phyloP scores from a whole-genome alignment of 2,329 filamentous ascomycete species.

The Diaporthe humulicola region DNA sequence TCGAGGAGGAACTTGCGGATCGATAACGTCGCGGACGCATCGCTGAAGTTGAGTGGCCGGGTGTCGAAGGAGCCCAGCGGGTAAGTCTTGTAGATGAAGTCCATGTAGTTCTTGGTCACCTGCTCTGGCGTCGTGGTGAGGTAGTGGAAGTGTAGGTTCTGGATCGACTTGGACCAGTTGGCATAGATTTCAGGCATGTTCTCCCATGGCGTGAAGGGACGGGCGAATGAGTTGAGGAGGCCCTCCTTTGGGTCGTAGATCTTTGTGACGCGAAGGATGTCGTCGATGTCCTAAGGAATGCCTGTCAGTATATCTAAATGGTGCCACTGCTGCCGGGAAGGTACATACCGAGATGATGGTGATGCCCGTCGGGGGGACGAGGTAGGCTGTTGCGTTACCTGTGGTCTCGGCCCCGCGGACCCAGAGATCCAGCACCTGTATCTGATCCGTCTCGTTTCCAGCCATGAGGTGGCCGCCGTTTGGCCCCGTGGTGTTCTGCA shows the following conservation, averaged over 20 bases:
- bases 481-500: slow-evolving; percentile 69
- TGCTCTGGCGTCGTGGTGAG: slow-evolving; percentile 86
- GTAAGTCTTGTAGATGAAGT: slow-evolving; percentile 83
- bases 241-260: slow-evolving; percentile 83
- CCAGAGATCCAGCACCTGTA: slow-evolving; percentile 79
- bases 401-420: slow-evolving; percentile 70
- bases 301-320: not conserved
- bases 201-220: slow-evolving; percentile 78
- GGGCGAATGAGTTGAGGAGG: slow-evolving; percentile 81
- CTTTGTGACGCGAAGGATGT: slow-evolving; percentile 68
- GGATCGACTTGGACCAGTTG: slow-evolving; percentile 77
- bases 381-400: slow-evolving; percentile 82
- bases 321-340: slow-evolving; percentile 54
- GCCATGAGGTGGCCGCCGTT: slow-evolving; percentile 63
- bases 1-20: slow-evolving; percentile 79
- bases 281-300: not conserved
- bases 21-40: slow-evolving; percentile 77
- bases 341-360: slow-evolving; percentile 85
- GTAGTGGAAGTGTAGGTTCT: slow-evolving; percentile 84
- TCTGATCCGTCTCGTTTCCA: slow-evolving; percentile 73
- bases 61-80: slow-evolving; percentile 84
- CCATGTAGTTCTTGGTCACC: slow-evolving; percentile 82
- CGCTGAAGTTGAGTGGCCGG: slow-evolving; percentile 83
- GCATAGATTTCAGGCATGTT: slow-evolving; percentile 86
- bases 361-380: slow-evolving; percentile 77